These are phyloP conservation scores for Apophysomyces ossiformis DNA, from an alignment of 371 early-diverging fungal genomes.

Conservation along the genomic window DNA sequence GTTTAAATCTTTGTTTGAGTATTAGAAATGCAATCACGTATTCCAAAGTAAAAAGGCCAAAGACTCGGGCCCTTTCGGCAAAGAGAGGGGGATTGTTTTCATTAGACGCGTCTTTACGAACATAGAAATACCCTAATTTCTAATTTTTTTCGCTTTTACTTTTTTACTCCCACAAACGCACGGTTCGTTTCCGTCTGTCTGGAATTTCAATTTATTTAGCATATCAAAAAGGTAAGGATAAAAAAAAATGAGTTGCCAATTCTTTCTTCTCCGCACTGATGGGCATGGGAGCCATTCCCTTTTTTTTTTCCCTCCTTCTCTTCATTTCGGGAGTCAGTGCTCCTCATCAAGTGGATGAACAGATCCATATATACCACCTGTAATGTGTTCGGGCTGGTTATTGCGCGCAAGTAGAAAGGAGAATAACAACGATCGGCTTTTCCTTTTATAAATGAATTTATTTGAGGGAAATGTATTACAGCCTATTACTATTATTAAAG, in stretches of 20 bases:
- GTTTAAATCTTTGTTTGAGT: too few relatives aligned
- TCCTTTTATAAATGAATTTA: not conserved
- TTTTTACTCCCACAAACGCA: not conserved
- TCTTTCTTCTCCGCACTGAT: not conserved
- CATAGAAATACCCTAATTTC: too few relatives aligned
- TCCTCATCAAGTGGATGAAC: not conserved
- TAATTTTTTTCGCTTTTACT: too few relatives aligned
- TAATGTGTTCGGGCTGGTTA: not conserved
- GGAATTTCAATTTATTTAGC: too few relatives aligned
- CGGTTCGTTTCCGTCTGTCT: not conserved
- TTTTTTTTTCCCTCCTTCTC: not conserved
- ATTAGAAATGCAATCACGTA: too few relatives aligned
- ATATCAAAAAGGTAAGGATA: too few relatives aligned
- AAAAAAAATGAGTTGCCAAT: not conserved
- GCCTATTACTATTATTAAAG: too few relatives aligned
- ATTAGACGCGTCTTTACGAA: too few relatives aligned
- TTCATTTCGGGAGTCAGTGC: slow-evolving; percentile 7
- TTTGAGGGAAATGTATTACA: not conserved
- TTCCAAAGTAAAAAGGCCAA: too few relatives aligned
- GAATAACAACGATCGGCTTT: not conserved
- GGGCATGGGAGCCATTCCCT: not conserved
- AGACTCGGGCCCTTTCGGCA: too few relatives aligned
- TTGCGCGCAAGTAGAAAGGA: not conserved
- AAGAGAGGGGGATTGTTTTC: too few relatives aligned
- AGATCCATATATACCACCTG: not conserved